Base-by-base conservation (phyloP, 495 filamentous ascomycete genomes). In the Margaritispora aquatica region DNA sequence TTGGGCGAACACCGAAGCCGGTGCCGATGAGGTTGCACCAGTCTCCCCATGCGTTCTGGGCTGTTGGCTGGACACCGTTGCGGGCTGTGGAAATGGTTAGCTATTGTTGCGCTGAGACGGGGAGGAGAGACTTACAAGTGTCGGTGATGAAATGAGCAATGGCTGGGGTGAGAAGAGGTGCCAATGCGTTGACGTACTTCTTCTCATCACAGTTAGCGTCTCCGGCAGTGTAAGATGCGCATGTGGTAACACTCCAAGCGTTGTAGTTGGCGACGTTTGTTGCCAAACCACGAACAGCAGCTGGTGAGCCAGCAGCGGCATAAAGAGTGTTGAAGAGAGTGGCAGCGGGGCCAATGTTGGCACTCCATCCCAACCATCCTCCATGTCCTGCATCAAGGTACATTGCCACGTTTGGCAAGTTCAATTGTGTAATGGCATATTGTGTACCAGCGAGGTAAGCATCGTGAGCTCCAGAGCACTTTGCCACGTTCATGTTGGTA, bases 241-340 rank as follows among this genome's bases (percentile, higher is more conserved):
- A 74, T 1, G 83, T 71, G 47, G 69, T 26, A 44, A 73, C 59
- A 52, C 66, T 75, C 78, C 80, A 90, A 31, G 75, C 73, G 73
- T 92, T 91, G 76, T 87, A 91, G 68, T 88, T 88, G 60, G 89
- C 85, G 48, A 89, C 84, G 73, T 94, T 92, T 71, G 87, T 91
- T 38, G 84, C 82, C 56, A 90, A 75, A 52, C 89, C 88, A 63
- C 88, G 84, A 62, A 92, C 73, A 58, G 84, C 74, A 54, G 77
- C 76, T 38, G 89, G 89, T 26, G 72, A 77, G 26, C 83, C 81
- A 19, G 86, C 87, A 52, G 74, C 70, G 66, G 80, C 86, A 76
- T 85, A 91, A 29, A 87, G 80, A 58, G 77, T 68, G 62, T 80
- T 87, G 62, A 84, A 88, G 63, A 88, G 78, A 67, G 83, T 69